These are phyloP conservation scores for Trichoderma endophyticum DNA, from an alignment of 2,329 filamentous ascomycete genomes.

Conservation along the genomic window DNA sequence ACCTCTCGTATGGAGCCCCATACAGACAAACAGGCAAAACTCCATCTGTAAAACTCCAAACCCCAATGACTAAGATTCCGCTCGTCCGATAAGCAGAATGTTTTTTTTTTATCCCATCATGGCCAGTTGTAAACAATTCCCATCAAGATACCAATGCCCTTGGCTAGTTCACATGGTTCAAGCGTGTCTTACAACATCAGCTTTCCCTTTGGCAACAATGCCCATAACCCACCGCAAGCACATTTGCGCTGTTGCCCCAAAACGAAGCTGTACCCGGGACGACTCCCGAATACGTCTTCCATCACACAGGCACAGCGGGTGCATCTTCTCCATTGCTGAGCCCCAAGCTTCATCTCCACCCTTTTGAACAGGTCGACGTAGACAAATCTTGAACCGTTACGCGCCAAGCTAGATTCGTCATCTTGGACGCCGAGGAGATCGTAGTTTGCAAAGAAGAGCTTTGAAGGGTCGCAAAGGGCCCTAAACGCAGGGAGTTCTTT, in stretches of 20 bases:
- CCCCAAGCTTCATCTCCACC: slow-evolving; percentile 44
- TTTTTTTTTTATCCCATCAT: not conserved
- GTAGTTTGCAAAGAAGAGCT: slow-evolving; percentile 71
- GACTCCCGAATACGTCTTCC: slow-evolving; percentile 52
- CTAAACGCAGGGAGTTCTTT: slow-evolving; percentile 57
- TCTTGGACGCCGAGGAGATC: slow-evolving; percentile 64
- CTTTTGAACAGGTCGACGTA: slow-evolving; percentile 58
- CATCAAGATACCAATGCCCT: not conserved
- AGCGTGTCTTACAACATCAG: slow-evolving; percentile 19
- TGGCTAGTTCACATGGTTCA: not conserved
- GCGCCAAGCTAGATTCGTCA: slow-evolving; percentile 47
- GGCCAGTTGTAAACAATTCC: not conserved
- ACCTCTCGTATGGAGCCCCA: not conserved
- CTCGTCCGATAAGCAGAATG: not conserved
- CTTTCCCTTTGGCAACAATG: slow-evolving; percentile 39
- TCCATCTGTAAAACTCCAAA: slow-evolving; percentile 7
- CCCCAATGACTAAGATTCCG: not conserved
- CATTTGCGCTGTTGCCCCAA: slow-evolving; percentile 54
- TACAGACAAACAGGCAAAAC: not conserved
- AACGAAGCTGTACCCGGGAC: slow-evolving; percentile 52
- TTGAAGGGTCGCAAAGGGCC: slow-evolving; percentile 59
- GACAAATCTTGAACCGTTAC: slow-evolving; percentile 35
- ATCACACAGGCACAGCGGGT: slow-evolving; percentile 64
- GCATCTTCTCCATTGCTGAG: slow-evolving; percentile 37
- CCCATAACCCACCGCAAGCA: slow-evolving; percentile 54